Evolutionary conservation across 352 stramenopile species (phyloP), one percentile per base, ranked within the genome.

Genomic region (Blastocystis sp.): DNA sequence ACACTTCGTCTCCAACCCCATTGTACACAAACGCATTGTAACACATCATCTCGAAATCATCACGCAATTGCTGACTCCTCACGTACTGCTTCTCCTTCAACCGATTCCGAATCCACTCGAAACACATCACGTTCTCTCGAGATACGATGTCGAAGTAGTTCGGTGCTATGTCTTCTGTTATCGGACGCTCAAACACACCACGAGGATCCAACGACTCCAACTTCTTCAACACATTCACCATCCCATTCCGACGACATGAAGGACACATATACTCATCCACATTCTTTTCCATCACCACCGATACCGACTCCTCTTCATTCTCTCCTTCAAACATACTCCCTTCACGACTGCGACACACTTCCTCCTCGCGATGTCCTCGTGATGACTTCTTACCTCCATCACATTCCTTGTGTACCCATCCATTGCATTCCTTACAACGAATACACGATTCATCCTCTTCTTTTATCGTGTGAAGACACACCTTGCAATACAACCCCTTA

Each of bases 11-110:
- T 38, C 63, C 63, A 18, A 73, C 9, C 36, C 11, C 27, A 27
- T 73, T 73, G 63, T 73, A 73, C 32, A 73, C 32, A 44, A 73
- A 73, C 27, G 63, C 63, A 36, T 73, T 73, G 11, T 48, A 11
- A 24, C 63, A 73, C 63, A 73, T 73, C 38, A 48, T 21, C 27
- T 73, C 63, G 27, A 73, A 73, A 44, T 73, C 63, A 38, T 73
- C 63, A 18, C 63, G 63, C 21, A 73, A 38, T 44, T 73, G 16
- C 38, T 73, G 63, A 38, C 14, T 21, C 9, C 27, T 18, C 27
- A 4, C 21, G 27, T 73, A 73, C 38, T 24, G 3, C 27, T 73
- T 73, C 11, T 18, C 18, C 27, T 24, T 2, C 1, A 73, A 9
- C 3, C 63, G 63, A 38, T 38, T 8, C 27, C 40, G 18, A 21